Percentiles rank a stretch among this genome's conserved stretches.
Conservation (phyloP, 179 eudicot genomes). For the Nepenthes alata region DNA sequence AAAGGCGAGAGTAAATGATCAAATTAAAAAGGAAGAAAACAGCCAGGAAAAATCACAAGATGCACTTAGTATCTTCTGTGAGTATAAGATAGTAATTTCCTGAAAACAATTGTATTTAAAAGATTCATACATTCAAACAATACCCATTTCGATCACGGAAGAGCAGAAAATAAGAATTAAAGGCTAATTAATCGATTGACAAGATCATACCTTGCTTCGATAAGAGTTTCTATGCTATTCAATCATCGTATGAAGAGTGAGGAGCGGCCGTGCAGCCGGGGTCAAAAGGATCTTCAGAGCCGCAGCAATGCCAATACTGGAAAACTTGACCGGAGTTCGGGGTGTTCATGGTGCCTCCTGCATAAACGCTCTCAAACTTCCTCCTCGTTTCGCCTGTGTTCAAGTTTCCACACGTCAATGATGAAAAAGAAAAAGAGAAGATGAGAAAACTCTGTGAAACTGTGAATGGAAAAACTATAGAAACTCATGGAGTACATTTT, state of each 20-base stretch:
- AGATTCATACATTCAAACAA: no score
- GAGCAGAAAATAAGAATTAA: no score
- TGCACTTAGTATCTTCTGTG: no score
- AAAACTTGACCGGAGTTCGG: slow-evolving; percentile 70
- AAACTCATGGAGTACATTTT: no score
- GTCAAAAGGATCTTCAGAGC: slow-evolving; percentile 89
- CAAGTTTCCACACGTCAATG: not conserved
- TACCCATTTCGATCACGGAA: no score
- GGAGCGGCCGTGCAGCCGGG: slow-evolving; percentile 83
- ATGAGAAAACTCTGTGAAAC: not conserved
- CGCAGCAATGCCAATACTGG: slow-evolving; percentile 97
- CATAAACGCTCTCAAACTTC: slow-evolving; percentile 84
- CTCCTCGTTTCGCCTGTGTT: slow-evolving; percentile 83
- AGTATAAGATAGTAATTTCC: no score
- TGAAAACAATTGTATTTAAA: no score
- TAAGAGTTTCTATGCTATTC: slow-evolving; percentile 2
- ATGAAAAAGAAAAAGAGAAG: not conserved
- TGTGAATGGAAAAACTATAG: no score
- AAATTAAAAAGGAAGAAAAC: no score
- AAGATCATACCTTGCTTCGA: not conserved
- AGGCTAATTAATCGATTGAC: no score
- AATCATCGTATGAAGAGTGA: slow-evolving; percentile 80
- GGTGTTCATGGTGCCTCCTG: slow-evolving; percentile 82
- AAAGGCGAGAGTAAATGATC: no score
- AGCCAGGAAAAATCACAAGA: no score